phyloP scores from a whole-genome alignment of 495 filamentous ascomycete genomes.

The Penicillium salamii region DNA sequence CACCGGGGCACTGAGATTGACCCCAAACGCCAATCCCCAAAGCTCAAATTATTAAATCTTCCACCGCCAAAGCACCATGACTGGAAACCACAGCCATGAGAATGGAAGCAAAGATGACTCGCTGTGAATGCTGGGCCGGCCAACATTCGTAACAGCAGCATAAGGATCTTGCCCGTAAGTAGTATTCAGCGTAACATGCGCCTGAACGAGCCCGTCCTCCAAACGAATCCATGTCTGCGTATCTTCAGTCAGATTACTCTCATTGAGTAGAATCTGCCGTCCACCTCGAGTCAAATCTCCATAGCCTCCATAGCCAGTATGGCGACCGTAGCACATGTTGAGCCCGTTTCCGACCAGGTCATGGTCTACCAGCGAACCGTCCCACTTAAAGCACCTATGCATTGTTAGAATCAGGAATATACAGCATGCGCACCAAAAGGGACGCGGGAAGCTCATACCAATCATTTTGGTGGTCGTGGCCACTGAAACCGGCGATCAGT shows the following conservation, averaged over 20 bases:
- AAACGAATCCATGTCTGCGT: slow-evolving; percentile 65
- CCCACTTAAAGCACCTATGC: slow-evolving; percentile 40
- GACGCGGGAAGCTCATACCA: slow-evolving; percentile 44
- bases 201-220: slow-evolving; percentile 56
- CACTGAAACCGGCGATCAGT: slow-evolving; percentile 61
- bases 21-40: neutral
- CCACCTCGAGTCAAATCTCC: slow-evolving; percentile 60
- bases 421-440: neutral
- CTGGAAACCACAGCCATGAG: slow-evolving; percentile 11
- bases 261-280: slow-evolving; percentile 54
- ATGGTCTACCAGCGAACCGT: slow-evolving; percentile 23
- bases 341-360: slow-evolving; percentile 38
- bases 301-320: slow-evolving; percentile 71
- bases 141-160: neutral
- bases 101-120: neutral
- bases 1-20: neutral
- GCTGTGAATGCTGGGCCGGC: neutral
- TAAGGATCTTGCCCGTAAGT: slow-evolving; percentile 60
- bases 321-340: slow-evolving; percentile 66
- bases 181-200: slow-evolving; percentile 59
- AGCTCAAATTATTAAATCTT: neutral
- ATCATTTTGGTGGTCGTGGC: slow-evolving; percentile 69
- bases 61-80: slow-evolving; percentile 7
- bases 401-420: neutral
- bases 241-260: slow-evolving; percentile 27